phyloP scores from a whole-genome alignment of 352 stramenopile species.

The Phytophthora ramorum region DNA sequence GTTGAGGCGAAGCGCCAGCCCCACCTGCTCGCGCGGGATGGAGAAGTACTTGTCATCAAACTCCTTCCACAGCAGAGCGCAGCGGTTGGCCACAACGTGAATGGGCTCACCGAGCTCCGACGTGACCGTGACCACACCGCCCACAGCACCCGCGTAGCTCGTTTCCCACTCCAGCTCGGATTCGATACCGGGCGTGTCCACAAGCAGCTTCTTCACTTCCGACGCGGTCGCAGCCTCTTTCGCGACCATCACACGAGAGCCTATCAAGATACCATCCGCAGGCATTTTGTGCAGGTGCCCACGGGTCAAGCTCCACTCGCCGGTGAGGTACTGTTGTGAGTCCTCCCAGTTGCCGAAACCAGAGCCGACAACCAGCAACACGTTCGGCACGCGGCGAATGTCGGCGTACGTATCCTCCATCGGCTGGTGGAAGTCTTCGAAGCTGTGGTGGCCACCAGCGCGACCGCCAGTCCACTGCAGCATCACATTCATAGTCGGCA shows the following conservation, averaged over 20 bases:
- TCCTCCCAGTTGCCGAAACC: constrained; percentile 89
- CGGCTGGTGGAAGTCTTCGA: constrained; percentile 89
- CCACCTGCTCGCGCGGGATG: constrained; percentile 74
- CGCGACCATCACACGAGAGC: constrained; percentile 88
- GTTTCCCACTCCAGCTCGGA: constrained; percentile 82
- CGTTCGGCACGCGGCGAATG: constrained; percentile 78
- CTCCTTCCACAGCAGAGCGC: constrained; percentile 79
- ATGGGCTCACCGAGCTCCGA: constrained; percentile 89
- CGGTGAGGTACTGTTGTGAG: constrained; percentile 81
- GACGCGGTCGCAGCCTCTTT: constrained; percentile 85
- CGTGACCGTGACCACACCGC: constrained; percentile 82
- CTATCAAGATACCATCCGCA: constrained; percentile 77
- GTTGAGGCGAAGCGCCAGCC: constrained; percentile 67
- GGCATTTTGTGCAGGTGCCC: constrained; percentile 75
- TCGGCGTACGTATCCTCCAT: constrained; percentile 77
- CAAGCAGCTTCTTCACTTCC: constrained; percentile 87
- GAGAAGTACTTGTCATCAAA: constrained; percentile 90
- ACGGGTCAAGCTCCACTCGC: constrained; percentile 77
- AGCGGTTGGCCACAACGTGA: constrained; percentile 86
- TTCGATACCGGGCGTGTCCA: constrained; percentile 76
- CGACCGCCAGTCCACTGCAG: constrained; percentile 89
- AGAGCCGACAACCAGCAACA: constrained; percentile 88
- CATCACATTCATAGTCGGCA: constrained; percentile 81
- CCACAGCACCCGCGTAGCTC: constrained; percentile 71
- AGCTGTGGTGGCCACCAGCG: constrained; percentile 89